Evolutionary conservation across 495 filamentous ascomycete genomes (phyloP).

Genomic region (Neurospora sp.): DNA sequence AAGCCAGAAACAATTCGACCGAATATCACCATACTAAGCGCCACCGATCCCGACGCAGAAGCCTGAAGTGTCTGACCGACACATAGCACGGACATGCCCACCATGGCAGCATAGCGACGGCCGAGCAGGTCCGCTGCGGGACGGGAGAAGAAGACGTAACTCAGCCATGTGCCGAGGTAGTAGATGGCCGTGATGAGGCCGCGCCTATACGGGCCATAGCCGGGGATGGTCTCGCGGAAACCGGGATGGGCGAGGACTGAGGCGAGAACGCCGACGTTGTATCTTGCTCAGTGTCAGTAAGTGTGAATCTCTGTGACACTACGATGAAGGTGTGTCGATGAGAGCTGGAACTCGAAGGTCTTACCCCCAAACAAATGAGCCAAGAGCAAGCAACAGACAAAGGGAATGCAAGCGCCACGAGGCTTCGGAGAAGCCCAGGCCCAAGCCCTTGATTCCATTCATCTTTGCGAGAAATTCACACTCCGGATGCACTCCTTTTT

Average conservation of each 20-base stretch:
- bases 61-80: conserved; percentile 39
- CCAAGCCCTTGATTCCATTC: not conserved
- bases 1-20: conserved; percentile 43
- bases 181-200: conserved; percentile 48
- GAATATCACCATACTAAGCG: conserved; percentile 41
- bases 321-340: not conserved
- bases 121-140: conserved; percentile 38
- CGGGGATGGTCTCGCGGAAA: conserved; percentile 34
- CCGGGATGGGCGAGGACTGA: conserved; percentile 46
- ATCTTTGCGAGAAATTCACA: not conserved
- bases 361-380: conserved; percentile 50
- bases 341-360: conserved; percentile 5
- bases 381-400: conserved; percentile 45
- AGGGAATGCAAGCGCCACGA: conserved; percentile 34
- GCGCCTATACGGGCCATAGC: conserved; percentile 31
- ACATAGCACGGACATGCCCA: conserved; percentile 34
- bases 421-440: conserved; percentile 22
- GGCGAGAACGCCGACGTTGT: conserved; percentile 48
- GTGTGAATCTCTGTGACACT: not conserved
- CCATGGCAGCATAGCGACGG: conserved; percentile 38
- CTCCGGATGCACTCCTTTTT: not conserved
- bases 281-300: conserved; percentile 24
- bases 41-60: conserved; percentile 28
- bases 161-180: conserved; percentile 46
- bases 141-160: conserved; percentile 45